phyloP scores from a whole-genome alignment of 2,329 filamentous ascomycete genomes.

The Neopestalotiopsis sp. region DNA sequence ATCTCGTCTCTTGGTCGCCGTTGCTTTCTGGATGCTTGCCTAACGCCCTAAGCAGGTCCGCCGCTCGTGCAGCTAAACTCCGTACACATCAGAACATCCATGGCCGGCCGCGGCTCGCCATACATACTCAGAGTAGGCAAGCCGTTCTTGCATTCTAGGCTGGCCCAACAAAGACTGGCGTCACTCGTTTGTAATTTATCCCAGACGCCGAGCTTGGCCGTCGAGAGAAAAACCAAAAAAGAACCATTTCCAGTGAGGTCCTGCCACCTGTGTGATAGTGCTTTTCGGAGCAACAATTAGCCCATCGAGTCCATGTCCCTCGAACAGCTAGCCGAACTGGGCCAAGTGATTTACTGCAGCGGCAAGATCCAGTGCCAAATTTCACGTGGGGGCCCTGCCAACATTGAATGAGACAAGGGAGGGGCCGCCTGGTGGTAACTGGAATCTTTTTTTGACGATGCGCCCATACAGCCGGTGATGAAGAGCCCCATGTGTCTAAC shows the following conservation, averaged over 20 bases:
- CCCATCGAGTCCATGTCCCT: constrained; percentile 3
- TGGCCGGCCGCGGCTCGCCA: not conserved
- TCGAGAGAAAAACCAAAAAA: not conserved
- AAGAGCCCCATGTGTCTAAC: not conserved
- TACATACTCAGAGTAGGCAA: not conserved
- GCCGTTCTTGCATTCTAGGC: not conserved
- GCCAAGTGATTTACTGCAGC: not conserved
- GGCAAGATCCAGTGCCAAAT: constrained; percentile 1
- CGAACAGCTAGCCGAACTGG: not conserved
- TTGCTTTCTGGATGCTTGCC: too few relatives aligned
- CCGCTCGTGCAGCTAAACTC: too few relatives aligned
- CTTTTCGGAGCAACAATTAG: constrained; percentile 5
- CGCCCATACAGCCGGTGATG: not conserved
- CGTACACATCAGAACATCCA: too few relatives aligned
- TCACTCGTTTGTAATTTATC: not conserved
- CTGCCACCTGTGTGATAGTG: not conserved
- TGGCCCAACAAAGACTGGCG: not conserved
- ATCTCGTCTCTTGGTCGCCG: too few relatives aligned
- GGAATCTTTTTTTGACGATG: not conserved
- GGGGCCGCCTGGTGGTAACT: not conserved
- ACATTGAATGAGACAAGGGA: not conserved
- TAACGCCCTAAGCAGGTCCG: too few relatives aligned
- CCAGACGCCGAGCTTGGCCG: not conserved
- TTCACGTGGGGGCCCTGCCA: constrained; percentile 5
- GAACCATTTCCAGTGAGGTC: not conserved